phyloP scores from a whole-genome alignment of 202 grass and related monocot genomes.

The Cymbopogon flexuosus region DNA sequence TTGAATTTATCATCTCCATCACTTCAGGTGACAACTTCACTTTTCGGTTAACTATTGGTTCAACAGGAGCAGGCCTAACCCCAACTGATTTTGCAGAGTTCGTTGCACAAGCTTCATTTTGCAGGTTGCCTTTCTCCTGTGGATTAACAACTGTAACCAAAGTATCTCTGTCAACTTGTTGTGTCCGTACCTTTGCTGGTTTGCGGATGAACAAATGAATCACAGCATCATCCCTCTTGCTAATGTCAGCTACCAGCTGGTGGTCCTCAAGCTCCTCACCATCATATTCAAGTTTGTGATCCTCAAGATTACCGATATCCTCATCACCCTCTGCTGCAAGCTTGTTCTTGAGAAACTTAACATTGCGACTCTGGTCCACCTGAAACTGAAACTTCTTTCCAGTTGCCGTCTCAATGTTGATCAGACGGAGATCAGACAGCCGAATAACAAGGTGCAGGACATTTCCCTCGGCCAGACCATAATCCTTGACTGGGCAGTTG shows the following conservation, averaged over 20 bases:
- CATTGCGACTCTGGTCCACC: constrained; percentile 58
- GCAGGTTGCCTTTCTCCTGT: constrained; percentile 33
- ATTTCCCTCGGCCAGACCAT: constrained; percentile 69
- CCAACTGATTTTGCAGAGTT: constrained; percentile 33
- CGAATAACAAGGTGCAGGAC: constrained; percentile 77
- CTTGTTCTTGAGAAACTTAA: constrained; percentile 73
- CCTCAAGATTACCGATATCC: constrained; percentile 47
- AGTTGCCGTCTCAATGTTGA: constrained; percentile 61
- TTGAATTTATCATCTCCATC: constrained; percentile 45
- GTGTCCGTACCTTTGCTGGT: constrained; percentile 58
- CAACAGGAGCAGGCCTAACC: constrained; percentile 42
- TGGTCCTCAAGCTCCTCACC: too few species aligned
- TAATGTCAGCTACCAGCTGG: too few species aligned
- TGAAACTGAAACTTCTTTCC: constrained; percentile 76
- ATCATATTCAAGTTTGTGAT: constrained; percentile 19
- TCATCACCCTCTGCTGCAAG: constrained; percentile 57
- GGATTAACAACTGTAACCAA: constrained; percentile 52
- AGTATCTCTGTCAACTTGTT: constrained; percentile 60
- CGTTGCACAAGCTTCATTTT: constrained; percentile 24
- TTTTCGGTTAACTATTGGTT: constrained; percentile 52
- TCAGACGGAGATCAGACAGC: constrained; percentile 58
- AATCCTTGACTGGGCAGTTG: constrained; percentile 66
- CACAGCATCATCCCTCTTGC: constrained; percentile 39
- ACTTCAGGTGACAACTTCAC: constrained; percentile 39
- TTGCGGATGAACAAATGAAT: constrained; percentile 66